Percentiles rank a stretch among this genome's conserved stretches.
Evolutionary conservation across 768 basidiomycete genomes (phyloP).

Genomic region (Termitomyces sp.): DNA sequence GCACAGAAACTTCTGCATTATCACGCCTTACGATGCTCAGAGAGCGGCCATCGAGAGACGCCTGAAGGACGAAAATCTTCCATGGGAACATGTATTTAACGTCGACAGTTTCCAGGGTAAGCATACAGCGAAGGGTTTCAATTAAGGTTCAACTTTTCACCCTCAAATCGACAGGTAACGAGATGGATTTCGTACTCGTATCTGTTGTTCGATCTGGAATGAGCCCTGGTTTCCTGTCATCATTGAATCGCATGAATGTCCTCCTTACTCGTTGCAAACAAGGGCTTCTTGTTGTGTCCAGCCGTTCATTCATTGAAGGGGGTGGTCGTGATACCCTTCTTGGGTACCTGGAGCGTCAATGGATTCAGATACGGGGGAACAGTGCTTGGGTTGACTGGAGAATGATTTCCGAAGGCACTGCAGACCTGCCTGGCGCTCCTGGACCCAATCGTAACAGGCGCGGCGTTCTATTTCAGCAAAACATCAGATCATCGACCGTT

Average conservation of each 20-base stretch:
- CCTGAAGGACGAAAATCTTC: slow-evolving; percentile 28
- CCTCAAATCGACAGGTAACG: slow-evolving; percentile 36
- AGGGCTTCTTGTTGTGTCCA: slow-evolving; percentile 45
- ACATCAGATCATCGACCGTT: neutral
- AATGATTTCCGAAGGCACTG: slow-evolving; percentile 20
- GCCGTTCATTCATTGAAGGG: slow-evolving; percentile 30
- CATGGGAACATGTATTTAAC: slow-evolving; percentile 42
- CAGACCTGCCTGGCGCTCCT: slow-evolving; percentile 25
- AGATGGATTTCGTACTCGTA: slow-evolving; percentile 42
- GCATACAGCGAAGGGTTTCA: neutral
- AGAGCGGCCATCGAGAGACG: slow-evolving; percentile 32
- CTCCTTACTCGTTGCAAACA: slow-evolving; percentile 42
- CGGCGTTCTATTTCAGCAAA: neutral
- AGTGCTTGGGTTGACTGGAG: slow-evolving; percentile 27
- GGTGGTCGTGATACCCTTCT: slow-evolving; percentile 35
- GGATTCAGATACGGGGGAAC: slow-evolving; percentile 13
- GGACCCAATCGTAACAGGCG: slow-evolving; percentile 8
- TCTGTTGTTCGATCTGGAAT: slow-evolving; percentile 42
- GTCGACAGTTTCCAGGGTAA: slow-evolving; percentile 53
- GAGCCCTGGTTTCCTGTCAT: slow-evolving; percentile 39
- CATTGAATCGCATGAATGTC: slow-evolving; percentile 44
- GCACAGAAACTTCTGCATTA: slow-evolving; percentile 33
- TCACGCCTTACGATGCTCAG: slow-evolving; percentile 54
- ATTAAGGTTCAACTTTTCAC: neutral
- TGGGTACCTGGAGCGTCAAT: slow-evolving; percentile 27